Evolutionary conservation across 2,329 filamentous ascomycete genomes (phyloP).

Genomic region (Penicillium sp.): DNA sequence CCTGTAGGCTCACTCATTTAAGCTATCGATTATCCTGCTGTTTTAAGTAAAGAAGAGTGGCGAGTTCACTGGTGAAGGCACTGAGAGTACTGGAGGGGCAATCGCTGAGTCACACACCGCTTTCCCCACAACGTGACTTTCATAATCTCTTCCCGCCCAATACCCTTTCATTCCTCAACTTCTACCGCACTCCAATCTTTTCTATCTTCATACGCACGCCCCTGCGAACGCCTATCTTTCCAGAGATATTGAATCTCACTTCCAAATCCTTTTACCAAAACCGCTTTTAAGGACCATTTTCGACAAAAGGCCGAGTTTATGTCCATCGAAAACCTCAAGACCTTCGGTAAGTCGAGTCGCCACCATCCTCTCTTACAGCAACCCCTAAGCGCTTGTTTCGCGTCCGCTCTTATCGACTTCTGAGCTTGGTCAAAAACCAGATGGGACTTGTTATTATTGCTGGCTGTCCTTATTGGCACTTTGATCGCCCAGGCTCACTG

Average conservation of each 20-base stretch:
- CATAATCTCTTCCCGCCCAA: conserved; percentile 37
- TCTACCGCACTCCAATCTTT: conserved; percentile 21
- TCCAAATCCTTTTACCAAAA: conserved; percentile 30
- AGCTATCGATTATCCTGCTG: background rate
- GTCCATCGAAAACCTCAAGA: conserved; percentile 99
- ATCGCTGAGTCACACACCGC: conserved; percentile 36
- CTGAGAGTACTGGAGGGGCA: background rate
- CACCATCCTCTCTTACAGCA: conserved; percentile 26
- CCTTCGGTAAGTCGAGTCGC: conserved; percentile 70
- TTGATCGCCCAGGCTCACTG: background rate
- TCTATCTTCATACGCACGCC: conserved; percentile 16
- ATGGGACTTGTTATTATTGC: background rate
- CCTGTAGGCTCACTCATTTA: background rate
- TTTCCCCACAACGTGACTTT: conserved; percentile 34
- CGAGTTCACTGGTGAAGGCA: background rate
- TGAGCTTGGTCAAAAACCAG: background rate
- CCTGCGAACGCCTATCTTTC: conserved; percentile 23
- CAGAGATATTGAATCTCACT: conserved; percentile 37
- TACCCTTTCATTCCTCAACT: conserved; percentile 30
- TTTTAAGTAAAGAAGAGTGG: background rate
- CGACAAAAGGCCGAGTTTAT: conserved; percentile 82
- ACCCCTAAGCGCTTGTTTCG: background rate
- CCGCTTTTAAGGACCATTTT: conserved; percentile 46
- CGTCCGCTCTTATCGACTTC: background rate
- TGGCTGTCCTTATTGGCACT: background rate